A percentile compares a stretch with the other conserved stretches of the same genome.
Evolutionary conservation across 805 yeast genomes (phyloP).

Genomic region (Scheffersomyces coipomensis): DNA sequence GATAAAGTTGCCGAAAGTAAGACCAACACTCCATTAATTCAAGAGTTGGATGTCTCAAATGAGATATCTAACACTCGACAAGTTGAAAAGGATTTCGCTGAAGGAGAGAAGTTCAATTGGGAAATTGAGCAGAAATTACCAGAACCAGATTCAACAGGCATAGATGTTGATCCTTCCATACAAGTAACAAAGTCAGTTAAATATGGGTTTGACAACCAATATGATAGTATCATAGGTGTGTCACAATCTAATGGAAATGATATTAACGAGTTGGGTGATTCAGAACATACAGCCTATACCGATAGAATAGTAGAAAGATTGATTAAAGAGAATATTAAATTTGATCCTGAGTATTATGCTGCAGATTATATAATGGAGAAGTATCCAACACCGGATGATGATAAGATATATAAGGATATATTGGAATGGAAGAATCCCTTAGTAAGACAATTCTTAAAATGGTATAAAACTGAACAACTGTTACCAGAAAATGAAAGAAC

Average conservation of each 20-base stretch:
- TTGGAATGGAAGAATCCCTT: conserved; percentile 54
- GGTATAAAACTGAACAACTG: conserved; percentile 42
- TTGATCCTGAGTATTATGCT: conserved; percentile 86
- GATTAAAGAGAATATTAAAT: conserved; percentile 65
- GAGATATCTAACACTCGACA: conserved; percentile 12
- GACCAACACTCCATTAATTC: conserved; percentile 15
- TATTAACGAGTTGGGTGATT: conserved; percentile 81
- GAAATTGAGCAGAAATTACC: conserved; percentile 70
- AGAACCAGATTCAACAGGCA: conserved; percentile 15
- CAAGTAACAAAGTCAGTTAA: conserved; percentile 23
- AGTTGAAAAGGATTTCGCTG: conserved; percentile 33
- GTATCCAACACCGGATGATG: conserved; percentile 55
- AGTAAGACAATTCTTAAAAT: conserved; percentile 41
- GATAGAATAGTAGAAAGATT: conserved; percentile 68
- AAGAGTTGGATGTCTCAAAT: conserved; percentile 19
- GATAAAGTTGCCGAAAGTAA: background rate
- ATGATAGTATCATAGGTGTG: conserved; percentile 58
- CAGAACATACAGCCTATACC: conserved; percentile 61
- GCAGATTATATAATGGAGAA: conserved; percentile 72
- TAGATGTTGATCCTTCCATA: conserved; percentile 12
- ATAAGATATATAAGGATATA: conserved; percentile 42
- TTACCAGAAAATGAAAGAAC: conserved; percentile 19
- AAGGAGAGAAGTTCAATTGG: conserved; percentile 76
- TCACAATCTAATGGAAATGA: conserved; percentile 84
- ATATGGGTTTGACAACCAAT: conserved; percentile 82